Base-by-base conservation (phyloP, 108 stramenopile genomes). In the Cyclotella sp. region DNA sequence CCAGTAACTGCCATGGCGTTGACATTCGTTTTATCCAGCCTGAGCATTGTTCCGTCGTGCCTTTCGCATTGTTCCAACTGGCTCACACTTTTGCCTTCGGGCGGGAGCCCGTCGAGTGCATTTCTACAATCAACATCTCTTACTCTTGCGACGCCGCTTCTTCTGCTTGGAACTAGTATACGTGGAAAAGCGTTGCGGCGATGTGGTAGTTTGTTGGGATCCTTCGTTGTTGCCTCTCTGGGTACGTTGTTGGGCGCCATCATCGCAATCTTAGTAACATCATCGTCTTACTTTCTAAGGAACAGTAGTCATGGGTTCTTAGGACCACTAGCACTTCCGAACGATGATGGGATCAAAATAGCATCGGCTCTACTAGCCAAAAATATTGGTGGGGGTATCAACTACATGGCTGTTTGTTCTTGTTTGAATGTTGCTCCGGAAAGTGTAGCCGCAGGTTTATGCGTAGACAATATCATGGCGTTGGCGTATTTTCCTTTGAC, bases 311-410 rank as follows among this genome's bases (percentile, higher is more conserved):
- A 34, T 34, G 34, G 34, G 47, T 7, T n/a, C 3, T 49, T 49
- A n/a, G n/a, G 15, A 3, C 47, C 15, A 10, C 5, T 28, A 19
- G 40, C 69, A n/a, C 40, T 77, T 27, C 59, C 76, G 0, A 45
- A 70, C 75, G 45, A 53, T 43, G 87, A 94, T 66, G 93, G 89
- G 28, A 63, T 92, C 30, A 81, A 80, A 9, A 84, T 92, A 46
- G 90, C 90, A 1, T 78, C 91, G 12, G 93, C 93, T 15, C 53
- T 94, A 9, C 34, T 94, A 76, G 90, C 93, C 60, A 94, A 94
- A 60, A 94, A 94, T 53, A 85, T 94, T 64, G 93, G 93, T 1
- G 93, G 93, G 5, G 93, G 93, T 13, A 89, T 94, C 68, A 94
- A 94, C 68, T 94, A 94, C 67, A 70, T 92, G 55, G 89, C 93